Base-by-base conservation (phyloP, 2,329 filamentous ascomycete species). In the Acrodontium crateriforme region DNA sequence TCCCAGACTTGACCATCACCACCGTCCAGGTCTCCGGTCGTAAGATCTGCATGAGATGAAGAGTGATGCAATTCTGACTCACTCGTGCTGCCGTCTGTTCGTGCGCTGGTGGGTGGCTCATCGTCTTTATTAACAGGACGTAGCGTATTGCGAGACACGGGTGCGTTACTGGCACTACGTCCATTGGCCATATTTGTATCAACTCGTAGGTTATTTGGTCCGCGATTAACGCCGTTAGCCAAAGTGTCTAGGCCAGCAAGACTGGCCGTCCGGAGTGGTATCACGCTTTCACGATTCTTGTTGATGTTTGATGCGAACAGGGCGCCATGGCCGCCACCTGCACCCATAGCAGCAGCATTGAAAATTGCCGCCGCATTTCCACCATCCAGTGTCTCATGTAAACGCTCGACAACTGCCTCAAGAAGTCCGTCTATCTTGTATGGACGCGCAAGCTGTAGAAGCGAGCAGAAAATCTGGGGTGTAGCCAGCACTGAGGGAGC, bases 261-360 rank as follows among this genome's bases (percentile, higher is more conserved):
- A 32, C 72, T 73, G 42, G 74, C 73, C 16, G 44, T 45, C 17
- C 51, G 44, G 6, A 49, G 42, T 2, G 51, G 50, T 12, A 22
- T 12, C 20, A 22, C 10, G n/a, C 10, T n/a, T 10, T 12, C 4
- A 8, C 20, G 20, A 22, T 8, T 22, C 13, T 22, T 4, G 10
- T n/a, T 5, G 16, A 51, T 46, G 3, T 74, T 55, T 3, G 41
- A 19, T 66, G 58, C 45, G 45, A 72, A 81, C 29, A 78, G 75
- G 16, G 87, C 81, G 25, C 81, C 80, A 25, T 84, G 73, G 1
- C 89, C 89, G 15, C 89, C 85, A 8, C 89, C 89, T 1, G 89
- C 89, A 1, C 85, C 89, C 89, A 95, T 95, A 29, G 89, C 89
- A 0, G 87, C 89, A 0, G 89, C 89, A 41, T 98, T 98, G 63